A percentile compares a stretch with the other conserved stretches of the same genome.
Evolutionary conservation across 192 early-diverging fungal genomes (phyloP).

Genomic region (Umbelopsis sp.): DNA sequence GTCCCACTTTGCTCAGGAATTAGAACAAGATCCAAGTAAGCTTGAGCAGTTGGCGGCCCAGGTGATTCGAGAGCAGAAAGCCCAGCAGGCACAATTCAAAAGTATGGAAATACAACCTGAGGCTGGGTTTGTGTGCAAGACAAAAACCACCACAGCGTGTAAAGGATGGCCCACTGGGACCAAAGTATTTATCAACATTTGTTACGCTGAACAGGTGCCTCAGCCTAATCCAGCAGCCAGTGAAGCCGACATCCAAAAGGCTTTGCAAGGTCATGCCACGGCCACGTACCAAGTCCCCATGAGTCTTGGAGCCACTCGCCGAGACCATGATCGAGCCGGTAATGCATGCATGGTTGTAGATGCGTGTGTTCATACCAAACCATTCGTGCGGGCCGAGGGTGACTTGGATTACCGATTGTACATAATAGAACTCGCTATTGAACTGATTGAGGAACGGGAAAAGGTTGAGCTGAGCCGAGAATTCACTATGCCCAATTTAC

Average conservation of each 20-base stretch:
- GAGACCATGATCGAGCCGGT: conserved; percentile 43
- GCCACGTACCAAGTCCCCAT: conserved; percentile 67
- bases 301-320: conserved; percentile 51
- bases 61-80: conserved; percentile 3
- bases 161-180: conserved; percentile 24
- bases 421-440: conserved; percentile 66
- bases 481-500: conserved; percentile 58
- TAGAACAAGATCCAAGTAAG: conserved; percentile 22
- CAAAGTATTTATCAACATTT: conserved; percentile 68
- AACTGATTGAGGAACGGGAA: conserved; percentile 69
- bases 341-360: conserved; percentile 63
- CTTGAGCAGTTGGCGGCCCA: conserved; percentile 5
- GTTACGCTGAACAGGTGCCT: conserved; percentile 57
- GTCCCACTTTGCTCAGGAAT: conserved; percentile 10
- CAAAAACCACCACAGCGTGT: not conserved
- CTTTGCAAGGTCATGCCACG: conserved; percentile 61
- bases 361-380: conserved; percentile 65
- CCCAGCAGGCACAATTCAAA: not conserved
- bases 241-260: conserved; percentile 66
- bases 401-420: conserved; percentile 71
- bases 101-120: conserved; percentile 21
- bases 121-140: conserved; percentile 32
- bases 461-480: conserved; percentile 60
- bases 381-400: conserved; percentile 51
- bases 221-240: conserved; percentile 48